These are phyloP conservation scores for Fusarium chaquense DNA, from an alignment of 2,329 filamentous ascomycete species.

Conservation along the genomic window DNA sequence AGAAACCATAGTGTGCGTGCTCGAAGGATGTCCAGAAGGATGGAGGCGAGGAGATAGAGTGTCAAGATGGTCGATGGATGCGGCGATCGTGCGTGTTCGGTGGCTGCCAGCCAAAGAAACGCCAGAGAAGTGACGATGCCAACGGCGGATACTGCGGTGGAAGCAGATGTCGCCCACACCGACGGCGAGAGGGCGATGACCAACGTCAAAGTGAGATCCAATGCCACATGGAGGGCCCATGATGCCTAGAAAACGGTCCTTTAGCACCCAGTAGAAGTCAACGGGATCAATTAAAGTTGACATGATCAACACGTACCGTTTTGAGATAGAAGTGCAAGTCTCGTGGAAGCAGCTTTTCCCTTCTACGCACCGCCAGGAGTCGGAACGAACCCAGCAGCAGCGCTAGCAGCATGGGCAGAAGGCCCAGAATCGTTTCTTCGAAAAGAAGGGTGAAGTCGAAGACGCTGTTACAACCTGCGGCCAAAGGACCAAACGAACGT, in stretches of 20 bases:
- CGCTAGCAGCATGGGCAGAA: constrained; percentile 11
- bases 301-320: constrained; percentile 9
- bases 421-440: constrained; percentile 13
- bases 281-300: constrained; percentile 9
- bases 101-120: constrained; percentile 12
- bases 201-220: constrained; percentile 11
- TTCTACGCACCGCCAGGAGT: constrained; percentile 6
- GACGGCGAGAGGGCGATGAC: constrained; percentile 7
- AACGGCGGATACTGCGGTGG: constrained; percentile 10
- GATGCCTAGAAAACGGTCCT: constrained; percentile 6
- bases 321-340: constrained; percentile 13
- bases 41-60: constrained; percentile 9
- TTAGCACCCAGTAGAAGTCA: constrained; percentile 7
- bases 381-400: constrained; percentile 6
- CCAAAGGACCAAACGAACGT: constrained; percentile 13
- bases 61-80: constrained; percentile 13
- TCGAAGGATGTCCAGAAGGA: constrained; percentile 3
- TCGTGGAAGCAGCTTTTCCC: constrained; percentile 6
- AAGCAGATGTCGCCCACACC: constrained; percentile 11
- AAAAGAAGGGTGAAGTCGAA: constrained; percentile 16
- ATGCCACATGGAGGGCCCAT: constrained; percentile 12
- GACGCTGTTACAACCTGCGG: constrained; percentile 10
- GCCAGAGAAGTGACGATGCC: constrained; percentile 5
- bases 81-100: constrained; percentile 9
- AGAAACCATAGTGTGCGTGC: constrained; percentile 11